Evolutionary conservation across 2,329 filamentous ascomycete species (phyloP).

Genomic region (Calonectria pseudoreteaudii): DNA sequence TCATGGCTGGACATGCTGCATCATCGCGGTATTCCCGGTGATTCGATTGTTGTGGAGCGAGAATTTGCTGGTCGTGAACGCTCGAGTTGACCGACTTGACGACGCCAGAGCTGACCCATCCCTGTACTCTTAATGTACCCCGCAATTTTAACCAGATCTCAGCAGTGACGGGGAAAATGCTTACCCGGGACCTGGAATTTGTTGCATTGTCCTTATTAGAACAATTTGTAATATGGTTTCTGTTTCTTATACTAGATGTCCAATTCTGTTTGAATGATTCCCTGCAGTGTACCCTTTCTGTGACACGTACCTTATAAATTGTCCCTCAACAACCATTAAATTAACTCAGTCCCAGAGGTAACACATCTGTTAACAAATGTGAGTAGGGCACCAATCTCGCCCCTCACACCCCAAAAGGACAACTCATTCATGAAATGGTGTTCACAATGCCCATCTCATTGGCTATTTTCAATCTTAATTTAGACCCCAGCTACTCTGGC

Average conservation of each 20-base stretch:
- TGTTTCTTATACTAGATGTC: background rate
- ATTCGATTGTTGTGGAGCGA: conserved; percentile 2
- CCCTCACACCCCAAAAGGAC: too few relatives aligned
- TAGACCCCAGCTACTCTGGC: background rate
- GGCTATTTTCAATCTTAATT: background rate
- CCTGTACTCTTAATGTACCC: background rate
- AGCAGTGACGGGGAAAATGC: background rate
- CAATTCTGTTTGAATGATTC: background rate
- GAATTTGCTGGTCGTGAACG: background rate
- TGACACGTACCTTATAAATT: too few relatives aligned
- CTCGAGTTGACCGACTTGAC: background rate
- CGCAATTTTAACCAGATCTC: background rate
- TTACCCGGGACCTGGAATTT: background rate
- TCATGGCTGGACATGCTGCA: conserved; percentile 23
- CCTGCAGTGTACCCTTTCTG: too few relatives aligned
- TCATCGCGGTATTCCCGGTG: background rate
- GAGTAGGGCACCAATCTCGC: too few relatives aligned
- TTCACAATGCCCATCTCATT: too few relatives aligned
- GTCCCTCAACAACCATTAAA: too few relatives aligned
- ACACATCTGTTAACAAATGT: too few relatives aligned
- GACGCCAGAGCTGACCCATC: background rate
- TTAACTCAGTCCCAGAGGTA: too few relatives aligned
- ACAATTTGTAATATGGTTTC: background rate
- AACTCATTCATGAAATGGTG: too few relatives aligned
- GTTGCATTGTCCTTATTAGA: background rate